Evolutionary conservation across 176 grass and related monocot genomes (phyloP).

Genomic region (Panicum miliaceum): DNA sequence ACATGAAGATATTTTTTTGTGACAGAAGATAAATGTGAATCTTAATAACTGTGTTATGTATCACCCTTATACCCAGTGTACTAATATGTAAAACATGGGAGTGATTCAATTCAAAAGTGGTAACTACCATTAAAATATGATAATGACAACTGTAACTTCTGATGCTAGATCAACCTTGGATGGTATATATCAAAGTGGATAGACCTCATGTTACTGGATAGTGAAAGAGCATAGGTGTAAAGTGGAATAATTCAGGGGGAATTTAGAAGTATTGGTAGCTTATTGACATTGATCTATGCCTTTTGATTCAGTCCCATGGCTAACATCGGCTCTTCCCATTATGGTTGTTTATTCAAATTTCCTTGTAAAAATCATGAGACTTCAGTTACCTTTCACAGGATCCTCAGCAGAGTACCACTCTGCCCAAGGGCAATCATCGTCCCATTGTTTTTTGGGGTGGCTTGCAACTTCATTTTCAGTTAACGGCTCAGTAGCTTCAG

Average conservation of each 20-base stretch:
- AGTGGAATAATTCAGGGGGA: not conserved
- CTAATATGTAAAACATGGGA: slow-evolving; percentile 17
- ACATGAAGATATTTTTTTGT: not conserved
- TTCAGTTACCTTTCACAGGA: slow-evolving; percentile 80
- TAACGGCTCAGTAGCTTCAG: slow-evolving; percentile 56
- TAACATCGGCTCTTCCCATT: not conserved
- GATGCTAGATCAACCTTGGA: slow-evolving; percentile 1
- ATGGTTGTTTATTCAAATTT: not conserved
- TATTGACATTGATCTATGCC: not conserved
- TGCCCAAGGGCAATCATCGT: slow-evolving; percentile 96
- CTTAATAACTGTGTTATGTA: not conserved
- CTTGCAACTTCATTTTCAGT: slow-evolving; percentile 60
- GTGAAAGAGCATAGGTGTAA: not conserved
- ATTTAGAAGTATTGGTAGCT: not conserved
- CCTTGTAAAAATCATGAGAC: slow-evolving; percentile 5
- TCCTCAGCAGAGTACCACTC: slow-evolving; percentile 99
- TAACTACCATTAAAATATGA: not conserved
- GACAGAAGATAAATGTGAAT: slow-evolving; percentile 9
- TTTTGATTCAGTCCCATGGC: slow-evolving; percentile 21
- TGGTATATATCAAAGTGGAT: slow-evolving; percentile 14
- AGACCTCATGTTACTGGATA: not conserved
- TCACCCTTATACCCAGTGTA: not conserved
- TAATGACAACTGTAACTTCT: not conserved
- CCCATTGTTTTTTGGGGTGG: slow-evolving; percentile 80
- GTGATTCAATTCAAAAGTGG: not conserved